A percentile compares a stretch with the other conserved stretches of the same genome.
Conservation (phyloP, 441 rosid genomes). For the Aquilaria agallochum region DNA sequence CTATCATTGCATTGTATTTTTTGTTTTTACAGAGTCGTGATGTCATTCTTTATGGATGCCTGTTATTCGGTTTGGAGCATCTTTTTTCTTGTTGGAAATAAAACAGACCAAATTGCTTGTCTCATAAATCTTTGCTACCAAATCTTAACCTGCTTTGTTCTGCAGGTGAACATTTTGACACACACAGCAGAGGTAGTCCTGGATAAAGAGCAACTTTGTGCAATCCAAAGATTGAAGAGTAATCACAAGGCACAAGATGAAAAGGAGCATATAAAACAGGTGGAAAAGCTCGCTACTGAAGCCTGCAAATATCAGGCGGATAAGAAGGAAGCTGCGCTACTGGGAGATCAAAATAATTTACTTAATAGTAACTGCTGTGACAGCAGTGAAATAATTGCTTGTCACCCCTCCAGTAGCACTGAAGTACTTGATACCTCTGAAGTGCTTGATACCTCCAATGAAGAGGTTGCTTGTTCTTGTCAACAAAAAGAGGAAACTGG, state of each 20-base stretch:
- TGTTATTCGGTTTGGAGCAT: no score
- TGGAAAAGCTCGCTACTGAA: constrained; percentile 5
- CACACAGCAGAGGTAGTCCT: constrained; percentile 59
- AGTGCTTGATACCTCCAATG: neutral
- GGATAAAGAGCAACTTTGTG: constrained; percentile 41
- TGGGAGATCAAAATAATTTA: constrained; percentile 8
- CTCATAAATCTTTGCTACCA: no score
- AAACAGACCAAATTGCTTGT: no score
- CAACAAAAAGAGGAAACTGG: constrained; percentile 24
- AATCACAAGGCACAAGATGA: constrained; percentile 64
- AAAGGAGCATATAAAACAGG: constrained; percentile 33
- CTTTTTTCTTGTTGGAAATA: no score
- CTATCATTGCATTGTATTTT: no score
- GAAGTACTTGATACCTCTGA: constrained; percentile 9
- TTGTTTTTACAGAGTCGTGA: no score
- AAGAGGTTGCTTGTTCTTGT: constrained; percentile 8
- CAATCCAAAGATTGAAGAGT: constrained; percentile 45
- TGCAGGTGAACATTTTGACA: constrained; percentile 84
- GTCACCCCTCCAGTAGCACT: constrained; percentile 8
- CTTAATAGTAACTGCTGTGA: no score
- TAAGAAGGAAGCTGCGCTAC: constrained; percentile 13
- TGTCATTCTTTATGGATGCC: no score
- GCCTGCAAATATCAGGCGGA: constrained; percentile 8
- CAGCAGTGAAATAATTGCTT: no score
- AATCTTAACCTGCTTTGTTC: no score